Evolutionary conservation across 352 stramenopile species (phyloP), one percentile per base, ranked within the genome.

Genomic region (Globisporangium takayamanum): DNA sequence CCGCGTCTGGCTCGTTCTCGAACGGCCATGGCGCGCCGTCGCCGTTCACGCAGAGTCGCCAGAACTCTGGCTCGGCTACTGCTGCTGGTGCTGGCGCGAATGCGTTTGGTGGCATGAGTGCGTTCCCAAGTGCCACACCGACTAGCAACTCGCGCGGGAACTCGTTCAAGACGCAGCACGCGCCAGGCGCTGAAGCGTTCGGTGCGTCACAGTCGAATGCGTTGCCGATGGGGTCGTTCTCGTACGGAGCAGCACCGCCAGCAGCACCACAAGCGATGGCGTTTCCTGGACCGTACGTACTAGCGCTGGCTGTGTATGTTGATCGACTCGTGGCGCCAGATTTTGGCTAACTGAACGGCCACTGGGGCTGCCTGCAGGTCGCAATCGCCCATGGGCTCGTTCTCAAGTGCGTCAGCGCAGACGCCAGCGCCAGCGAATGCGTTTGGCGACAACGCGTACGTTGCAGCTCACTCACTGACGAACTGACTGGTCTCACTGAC

Each of bases 381-480:
- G 30, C 60, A 67, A 33, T 68, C 72, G 2, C 45, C 69, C 20
- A 67, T 76, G 56, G 70, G 64, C 16, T 68, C 77, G 41, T 84
- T 86, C 57, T 64, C 73, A 18, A 67, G 67, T 26, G 62, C 41
- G 70, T n/a, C 64, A 46, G 12, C 41, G 16, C 41, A 46, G 41
- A 7, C 41, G 10, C 8, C 37, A 14, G 14, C 37, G 37, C 14
- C 10, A 8, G 18, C 44, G n/a, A 25, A 53, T 46, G 60, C 67
- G 18, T 79, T 83, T 62, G 62, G 60, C 20, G 74, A 70, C 3
- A 76, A 81, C 55, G 66, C 71, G 79, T 89, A 73, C 51, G 39
- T 66, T n/a, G 18, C 10, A 11, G 25, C n/a, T 15, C 52, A 54
- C 8, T 37, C 5, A 26, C 18, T 37, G 4, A 50, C 22, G 15